Evolutionary conservation across 176 grass and related monocot genomes (phyloP), one percentile per base, ranked within the genome.

Genomic region (Triticum monococcum): DNA sequence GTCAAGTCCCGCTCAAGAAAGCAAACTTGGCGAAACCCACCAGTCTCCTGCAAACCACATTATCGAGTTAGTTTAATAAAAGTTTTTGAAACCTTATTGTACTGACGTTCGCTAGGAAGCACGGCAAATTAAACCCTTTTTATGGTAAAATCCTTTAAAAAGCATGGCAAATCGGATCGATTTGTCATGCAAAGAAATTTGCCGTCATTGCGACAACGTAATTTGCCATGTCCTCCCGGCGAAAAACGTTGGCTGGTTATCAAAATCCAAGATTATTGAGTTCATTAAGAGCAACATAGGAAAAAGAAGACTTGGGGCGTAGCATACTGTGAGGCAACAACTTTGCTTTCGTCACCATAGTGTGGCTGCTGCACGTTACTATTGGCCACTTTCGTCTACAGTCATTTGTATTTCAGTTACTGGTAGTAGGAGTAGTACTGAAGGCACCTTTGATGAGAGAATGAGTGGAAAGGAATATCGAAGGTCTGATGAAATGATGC

Each of bases 1-100:
- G 9, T 89, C 78, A 45, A 28, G 76, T 84, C 62, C 8, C 60
- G 13, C 12, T 84, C 85, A 68, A 10, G 36, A 84, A 84, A 84
- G 68, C 46, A 20, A 20, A 40, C 75, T 30, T 30, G 43, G 14
- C 22, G 40, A 84, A 75, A 80, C 54, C 43, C 36, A 80, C 25
- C 17, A 54, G 17, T 41, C 56, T 3, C n/a, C 7, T 37, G 48
- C 22, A 30, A 38, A 80, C 31, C 32, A 46, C 28, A 69, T 14
- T 5, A 20, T 35, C 28, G 13, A 75, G 72, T 41, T 9, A 26
- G 71, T 23, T 54, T 7, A 18, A 54, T 54, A 43, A 18, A 18
- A 54, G 50, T 2, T 54, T 18, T 54, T 17, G 2, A 1, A 7
- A 54, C 41, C 48, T 52, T 17, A 52, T 17, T 17, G 48, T 52